Conservation (phyloP, 345 rosid species). For the Dovyalis caffra region DNA sequence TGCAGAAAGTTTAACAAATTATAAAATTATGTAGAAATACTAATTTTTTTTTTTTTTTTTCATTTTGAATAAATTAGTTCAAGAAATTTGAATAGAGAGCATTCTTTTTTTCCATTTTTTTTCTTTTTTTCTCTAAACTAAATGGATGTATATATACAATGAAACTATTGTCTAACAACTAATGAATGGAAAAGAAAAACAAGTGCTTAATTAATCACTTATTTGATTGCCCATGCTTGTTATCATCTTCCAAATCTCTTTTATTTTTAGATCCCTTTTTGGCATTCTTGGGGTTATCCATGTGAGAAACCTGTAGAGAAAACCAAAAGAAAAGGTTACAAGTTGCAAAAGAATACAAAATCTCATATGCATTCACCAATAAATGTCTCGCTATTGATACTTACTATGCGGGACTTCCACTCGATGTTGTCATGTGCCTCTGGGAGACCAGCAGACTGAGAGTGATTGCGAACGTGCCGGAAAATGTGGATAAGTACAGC, state of each 20-base stretch:
- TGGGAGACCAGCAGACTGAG: slow-evolving; percentile 35
- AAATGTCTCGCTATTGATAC: slow-evolving; percentile 14
- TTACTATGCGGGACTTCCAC: slow-evolving; percentile 83
- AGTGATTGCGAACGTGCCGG: slow-evolving; percentile 38
- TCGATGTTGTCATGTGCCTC: slow-evolving; percentile 44
- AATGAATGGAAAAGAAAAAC: too few relatives aligned
- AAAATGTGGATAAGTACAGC: slow-evolving; percentile 85
- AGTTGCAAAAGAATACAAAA: too few relatives aligned
- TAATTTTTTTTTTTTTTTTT: too few relatives aligned
- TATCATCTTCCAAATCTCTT: not conserved
- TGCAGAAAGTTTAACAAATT: too few relatives aligned
- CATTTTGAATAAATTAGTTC: too few relatives aligned
- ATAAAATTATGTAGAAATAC: too few relatives aligned
- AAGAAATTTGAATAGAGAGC: too few relatives aligned
- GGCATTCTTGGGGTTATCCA: slow-evolving; percentile 44
- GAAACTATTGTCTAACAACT: not conserved
- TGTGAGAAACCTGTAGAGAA: slow-evolving; percentile 51
- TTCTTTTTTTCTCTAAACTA: not conserved
- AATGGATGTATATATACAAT: not conserved
- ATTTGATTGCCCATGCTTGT: not conserved
- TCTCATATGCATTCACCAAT: too few relatives aligned
- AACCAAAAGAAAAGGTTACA: not conserved
- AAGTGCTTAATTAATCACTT: not conserved
- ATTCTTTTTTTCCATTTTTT: too few relatives aligned
- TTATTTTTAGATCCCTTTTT: slow-evolving; percentile 30